Base-by-base conservation (phyloP, 305 asterid species). In the Plantago rigida region DNA sequence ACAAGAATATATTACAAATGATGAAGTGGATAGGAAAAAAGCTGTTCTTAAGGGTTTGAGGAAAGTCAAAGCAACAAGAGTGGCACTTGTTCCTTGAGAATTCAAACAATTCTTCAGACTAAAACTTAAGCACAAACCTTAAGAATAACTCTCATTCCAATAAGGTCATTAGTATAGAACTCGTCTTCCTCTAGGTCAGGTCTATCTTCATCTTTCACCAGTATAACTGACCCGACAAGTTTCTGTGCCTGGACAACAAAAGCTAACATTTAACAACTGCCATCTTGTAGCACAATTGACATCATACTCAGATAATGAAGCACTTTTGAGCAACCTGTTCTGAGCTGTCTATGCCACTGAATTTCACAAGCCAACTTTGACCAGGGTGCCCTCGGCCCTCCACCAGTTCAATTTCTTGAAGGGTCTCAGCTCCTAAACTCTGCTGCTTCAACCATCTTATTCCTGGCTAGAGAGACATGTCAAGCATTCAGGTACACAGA, bases 361-460 rank as follows among this genome's bases (percentile, higher is more conserved):
- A 92, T 63, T 69, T 84, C 24, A 92, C 79, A 64, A 89, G 84
- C 99, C 99, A 92, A 63, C 83, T 80, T 75, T 82, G 90, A 56
- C 95, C 94, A 10, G 91, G 79, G 67, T 81, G 85, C 46, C 98
- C 97, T 61, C 96, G 80, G 63, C 97, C 96, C 73, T 78, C 95
- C 69, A 83, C 72, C 81, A 92, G 79, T 62, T 84, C 95, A 59
- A 89, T 73, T 77, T 89, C 99, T 76, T 76, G 82, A 71, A 92
- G 52, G 48, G 72, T 75, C 70, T 88, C 89, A 48, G 67, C 82
- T 66, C 99, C 99, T 46, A 79, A 77, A 51, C 74, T 68, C 75
- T 78, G 82, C 71, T 84, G 95, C 75, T 80, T 86, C 80, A 92
- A 78, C 97, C 99, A 92, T 74, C 99, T 83, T 59, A 63, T 82